These are phyloP conservation scores for Ceratocystiopsis sp. DNA, from an alignment of 2,329 filamentous ascomycete genomes.

Conservation along the genomic window DNA sequence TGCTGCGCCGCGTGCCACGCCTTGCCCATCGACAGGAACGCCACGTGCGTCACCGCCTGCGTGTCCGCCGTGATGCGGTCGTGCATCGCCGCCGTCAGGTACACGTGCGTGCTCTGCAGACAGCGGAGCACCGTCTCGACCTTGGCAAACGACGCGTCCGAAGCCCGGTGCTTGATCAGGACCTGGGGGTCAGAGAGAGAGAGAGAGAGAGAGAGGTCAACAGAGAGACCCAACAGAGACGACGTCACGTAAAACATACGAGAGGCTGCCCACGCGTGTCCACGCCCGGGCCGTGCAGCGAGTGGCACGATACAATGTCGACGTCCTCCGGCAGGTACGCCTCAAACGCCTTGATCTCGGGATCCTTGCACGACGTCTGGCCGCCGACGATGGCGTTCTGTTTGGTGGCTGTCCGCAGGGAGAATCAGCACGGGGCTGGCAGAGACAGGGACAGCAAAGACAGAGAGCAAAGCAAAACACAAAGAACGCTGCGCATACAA, in stretches of 20 bases:
- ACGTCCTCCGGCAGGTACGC: conserved; percentile 74
- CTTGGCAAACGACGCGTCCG: conserved; percentile 55
- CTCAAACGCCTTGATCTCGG: conserved; percentile 88
- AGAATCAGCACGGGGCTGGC: conserved; percentile 5
- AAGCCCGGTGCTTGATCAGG: conserved; percentile 82
- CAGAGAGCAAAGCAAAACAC: not conserved
- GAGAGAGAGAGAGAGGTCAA: not conserved
- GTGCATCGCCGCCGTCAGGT: conserved; percentile 73
- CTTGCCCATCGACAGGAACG: conserved; percentile 93
- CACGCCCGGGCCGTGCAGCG: conserved; percentile 82
- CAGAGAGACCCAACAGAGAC: no score
- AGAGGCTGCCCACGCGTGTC: conserved; percentile 80
- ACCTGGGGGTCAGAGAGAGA: conserved; percentile 26
- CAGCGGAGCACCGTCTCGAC: conserved; percentile 71
- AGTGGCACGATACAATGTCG: conserved; percentile 90
- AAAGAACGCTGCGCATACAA: conserved; percentile 42
- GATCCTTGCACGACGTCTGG: conserved; percentile 95
- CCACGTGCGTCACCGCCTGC: conserved; percentile 92
- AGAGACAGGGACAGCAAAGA: not conserved
- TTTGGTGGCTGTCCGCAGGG: conserved; percentile 56
- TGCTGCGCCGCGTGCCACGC: conserved; percentile 92
- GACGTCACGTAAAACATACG: conserved; percentile 29
- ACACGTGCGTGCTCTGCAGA: conserved; percentile 70
- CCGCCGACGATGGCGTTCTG: conserved; percentile 89
- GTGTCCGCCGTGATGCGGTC: conserved; percentile 97